Percentiles rank a stretch among this genome's conserved stretches.
phyloP scores from a whole-genome alignment of 352 stramenopile genomes.

The Nothophytophthora sp. region DNA sequence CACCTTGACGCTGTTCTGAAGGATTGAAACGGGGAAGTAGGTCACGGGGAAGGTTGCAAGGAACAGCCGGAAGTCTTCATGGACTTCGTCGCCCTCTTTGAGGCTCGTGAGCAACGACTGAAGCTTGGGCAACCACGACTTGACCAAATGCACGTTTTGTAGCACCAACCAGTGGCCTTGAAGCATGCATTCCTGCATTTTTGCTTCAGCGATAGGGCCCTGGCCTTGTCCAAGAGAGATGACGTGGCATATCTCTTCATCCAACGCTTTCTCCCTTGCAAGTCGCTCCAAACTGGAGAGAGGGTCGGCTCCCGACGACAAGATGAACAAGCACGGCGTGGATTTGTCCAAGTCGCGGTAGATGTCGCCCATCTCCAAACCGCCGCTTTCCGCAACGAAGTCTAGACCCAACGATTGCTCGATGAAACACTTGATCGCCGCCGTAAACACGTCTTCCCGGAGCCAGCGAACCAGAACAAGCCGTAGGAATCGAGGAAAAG shows the following conservation, averaged over 20 bases:
- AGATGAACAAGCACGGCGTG: constrained; percentile 76
- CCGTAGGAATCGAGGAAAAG: constrained; percentile 42
- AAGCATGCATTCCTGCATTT: constrained; percentile 48
- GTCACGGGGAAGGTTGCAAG: constrained; percentile 62
- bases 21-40: constrained; percentile 73
- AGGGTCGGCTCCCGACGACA: constrained; percentile 74
- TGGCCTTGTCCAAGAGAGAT: constrained; percentile 83
- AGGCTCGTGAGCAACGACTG: constrained; percentile 43
- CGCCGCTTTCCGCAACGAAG: constrained; percentile 12
- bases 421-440: constrained; percentile 42
- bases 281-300: constrained; percentile 49
- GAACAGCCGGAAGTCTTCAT: constrained; percentile 69
- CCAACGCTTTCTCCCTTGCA: constrained; percentile 37
- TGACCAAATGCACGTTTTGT: constrained; percentile 77
- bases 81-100: constrained; percentile 37
- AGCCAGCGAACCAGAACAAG: constrained; percentile 67
- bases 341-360: constrained; percentile 58
- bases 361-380: constrained; percentile 42
- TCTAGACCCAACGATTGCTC: constrained; percentile 30
- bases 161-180: constrained; percentile 71
- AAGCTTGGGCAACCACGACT: constrained; percentile 76
- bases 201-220: constrained; percentile 59
- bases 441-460: constrained; percentile 47
- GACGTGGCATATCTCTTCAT: constrained; percentile 42
- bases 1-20: constrained; percentile 80